phyloP scores from a whole-genome alignment of 352 stramenopile species.

The Plasmopara viticola region DNA sequence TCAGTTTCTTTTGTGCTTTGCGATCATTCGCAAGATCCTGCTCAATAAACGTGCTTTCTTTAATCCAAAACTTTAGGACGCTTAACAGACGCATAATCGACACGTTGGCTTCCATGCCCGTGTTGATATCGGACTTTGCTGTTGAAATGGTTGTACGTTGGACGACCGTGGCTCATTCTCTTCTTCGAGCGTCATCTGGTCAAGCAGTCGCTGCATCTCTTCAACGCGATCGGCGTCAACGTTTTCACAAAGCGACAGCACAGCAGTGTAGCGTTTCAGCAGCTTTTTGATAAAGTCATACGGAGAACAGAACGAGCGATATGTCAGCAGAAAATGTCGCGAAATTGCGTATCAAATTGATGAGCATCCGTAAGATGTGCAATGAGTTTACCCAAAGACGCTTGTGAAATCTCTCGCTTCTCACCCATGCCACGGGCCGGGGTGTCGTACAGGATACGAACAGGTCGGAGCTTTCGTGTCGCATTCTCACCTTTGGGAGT shows the following conservation, averaged over 20 bases:
- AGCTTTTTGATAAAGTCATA: constrained; percentile 88
- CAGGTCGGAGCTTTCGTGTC: constrained; percentile 32
- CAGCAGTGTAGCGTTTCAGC: constrained; percentile 77
- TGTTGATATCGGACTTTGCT: constrained; percentile 72
- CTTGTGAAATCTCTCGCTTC: constrained; percentile 82
- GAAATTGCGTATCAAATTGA: constrained; percentile 82
- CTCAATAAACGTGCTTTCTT: constrained; percentile 81
- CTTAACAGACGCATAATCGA: constrained; percentile 84
- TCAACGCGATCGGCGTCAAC: constrained; percentile 45
- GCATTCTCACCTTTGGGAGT: constrained; percentile 9
- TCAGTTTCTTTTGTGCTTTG: constrained; percentile 67
- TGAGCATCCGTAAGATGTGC: constrained; percentile 78
- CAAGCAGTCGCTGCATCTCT: constrained; percentile 56
- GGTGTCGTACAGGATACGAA: constrained; percentile 74
- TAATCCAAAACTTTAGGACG: constrained; percentile 87
- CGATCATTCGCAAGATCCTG: constrained; percentile 62
- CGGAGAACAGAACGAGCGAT: constrained; percentile 68
- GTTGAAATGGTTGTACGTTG: constrained; percentile 62
- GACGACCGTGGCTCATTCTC: constrained; percentile 40
- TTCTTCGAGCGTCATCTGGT: constrained; percentile 65
- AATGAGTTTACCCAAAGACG: constrained; percentile 77
- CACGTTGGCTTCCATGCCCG: constrained; percentile 71
- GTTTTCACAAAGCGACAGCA: constrained; percentile 48
- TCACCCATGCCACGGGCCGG: constrained; percentile 48
- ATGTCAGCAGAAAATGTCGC: constrained; percentile 79